Evolutionary conservation across 441 rosid species (phyloP), one percentile per base, ranked within the genome.

Genomic region (Brassica hybrid): DNA sequence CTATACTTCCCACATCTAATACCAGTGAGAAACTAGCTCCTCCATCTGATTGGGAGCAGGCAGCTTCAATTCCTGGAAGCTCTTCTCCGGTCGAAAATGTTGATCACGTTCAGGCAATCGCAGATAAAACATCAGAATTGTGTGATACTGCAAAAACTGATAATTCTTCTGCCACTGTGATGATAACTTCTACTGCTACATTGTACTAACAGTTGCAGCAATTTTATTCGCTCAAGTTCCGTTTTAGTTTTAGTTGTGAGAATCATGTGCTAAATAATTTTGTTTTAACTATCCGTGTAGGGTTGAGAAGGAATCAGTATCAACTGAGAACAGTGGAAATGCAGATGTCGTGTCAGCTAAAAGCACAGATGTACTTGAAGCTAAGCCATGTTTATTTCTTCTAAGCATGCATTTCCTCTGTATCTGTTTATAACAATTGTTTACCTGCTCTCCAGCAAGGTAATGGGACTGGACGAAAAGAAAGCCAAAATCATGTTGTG

Each of bases 401-500:
- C 30, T 80, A 48, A 52, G 67, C 62, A 61, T 71, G 9, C 30
- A 13, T 71, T 59, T 71, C 61, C 30, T 25, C n/a, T 76, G 2
- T 71, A 57, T 69, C 34, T 4, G 36, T 64, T 68, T 57, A 74
- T 79, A 66, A 69, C 67, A 67, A 30, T 67, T 73, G 58, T 79
- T 65, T 38, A 54, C 67, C 60, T 79, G 67, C 63, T 82, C 79
- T 76, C 23, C 43, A 61, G 79, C 75, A 72, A 76, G 74, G 84
- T 79, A 72, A 52, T 54, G 65, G 77, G 73, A 65, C 50, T 89
- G 73, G 59, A 63, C 76, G 61, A 10, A 82, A 89, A 87, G 94
- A 88, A 85, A 83, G 84, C 45, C 81, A 67, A 77, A 87, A 87
- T 59, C 88, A 78, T 73, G 83, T 70, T 67, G 75, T 78, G 76